Percentiles rank a stretch among this genome's conserved stretches.
Conservation (phyloP, 2,329 filamentous ascomycete species). For the Coniochaeta sp. region DNA sequence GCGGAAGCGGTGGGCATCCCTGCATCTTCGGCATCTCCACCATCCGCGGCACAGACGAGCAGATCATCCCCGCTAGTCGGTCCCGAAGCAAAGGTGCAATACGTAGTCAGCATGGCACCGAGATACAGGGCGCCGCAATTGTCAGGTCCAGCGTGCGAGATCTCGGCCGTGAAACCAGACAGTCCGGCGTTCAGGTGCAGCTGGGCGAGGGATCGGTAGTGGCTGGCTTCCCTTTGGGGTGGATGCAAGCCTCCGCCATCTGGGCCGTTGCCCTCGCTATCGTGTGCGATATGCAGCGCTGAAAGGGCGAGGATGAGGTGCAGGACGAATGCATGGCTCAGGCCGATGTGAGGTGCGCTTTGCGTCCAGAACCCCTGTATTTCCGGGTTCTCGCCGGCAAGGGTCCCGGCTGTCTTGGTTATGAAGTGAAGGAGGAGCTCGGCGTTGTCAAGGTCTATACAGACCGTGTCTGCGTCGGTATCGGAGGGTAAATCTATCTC, state of each 20-base stretch:
- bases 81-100: background rate
- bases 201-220: conserved; percentile 5
- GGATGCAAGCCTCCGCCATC: too few species aligned
- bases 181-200: conserved; percentile 6
- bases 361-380: conserved; percentile 9
- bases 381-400: conserved; percentile 10
- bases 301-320: conserved; percentile 17
- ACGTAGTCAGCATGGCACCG: background rate
- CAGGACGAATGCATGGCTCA: conserved; percentile 16
- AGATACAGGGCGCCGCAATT: conserved; percentile 5
- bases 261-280: too few species aligned
- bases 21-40: background rate
- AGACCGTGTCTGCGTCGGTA: too few species aligned
- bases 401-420: conserved; percentile 10
- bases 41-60: background rate
- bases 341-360: conserved; percentile 15
- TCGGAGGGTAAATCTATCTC: too few species aligned
- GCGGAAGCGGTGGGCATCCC: too few species aligned
- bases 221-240: background rate
- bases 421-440: conserved; percentile 19
- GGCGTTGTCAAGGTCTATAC: conserved; percentile 13
- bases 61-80: background rate
- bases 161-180: conserved; percentile 6
- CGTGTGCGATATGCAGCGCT: conserved; percentile 14
- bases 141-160: conserved; percentile 3